phyloP scores from a whole-genome alignment of 2,329 filamentous ascomycete genomes.

The Metarhizium humberi region DNA sequence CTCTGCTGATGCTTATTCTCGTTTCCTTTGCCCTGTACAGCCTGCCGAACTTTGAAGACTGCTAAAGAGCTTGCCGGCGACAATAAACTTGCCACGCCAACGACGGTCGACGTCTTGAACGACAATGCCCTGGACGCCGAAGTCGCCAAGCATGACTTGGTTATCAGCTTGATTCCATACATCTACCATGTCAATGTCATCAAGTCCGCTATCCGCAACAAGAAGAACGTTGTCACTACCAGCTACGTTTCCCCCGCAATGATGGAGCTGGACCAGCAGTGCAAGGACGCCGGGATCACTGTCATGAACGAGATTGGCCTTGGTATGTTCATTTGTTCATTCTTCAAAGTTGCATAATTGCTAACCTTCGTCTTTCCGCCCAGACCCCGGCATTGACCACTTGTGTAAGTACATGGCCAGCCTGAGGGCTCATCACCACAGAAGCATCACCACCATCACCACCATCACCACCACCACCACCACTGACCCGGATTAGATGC shows the following conservation, averaged over 20 bases:
- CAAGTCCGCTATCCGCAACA: conserved; percentile 83
- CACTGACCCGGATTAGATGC: conserved; percentile 47
- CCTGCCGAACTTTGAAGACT: conserved; percentile 70
- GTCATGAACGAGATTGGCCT: conserved; percentile 96
- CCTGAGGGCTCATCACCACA: not conserved
- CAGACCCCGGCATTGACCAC: conserved; percentile 65
- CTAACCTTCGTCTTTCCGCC: not conserved
- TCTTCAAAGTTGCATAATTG: not conserved
- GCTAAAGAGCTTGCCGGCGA: conserved; percentile 67
- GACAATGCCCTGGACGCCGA: conserved; percentile 68
- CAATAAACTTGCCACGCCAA: conserved; percentile 63
- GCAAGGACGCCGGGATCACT: conserved; percentile 86
- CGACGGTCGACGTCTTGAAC: conserved; percentile 78
- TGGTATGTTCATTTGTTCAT: conserved; percentile 14
- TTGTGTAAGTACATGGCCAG: conserved; percentile 23
- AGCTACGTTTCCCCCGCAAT: conserved; percentile 90
- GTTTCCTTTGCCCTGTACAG: conserved; percentile 28
- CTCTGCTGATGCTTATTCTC: not conserved
- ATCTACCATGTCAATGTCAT: conserved; percentile 82
- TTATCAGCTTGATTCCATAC: conserved; percentile 82
- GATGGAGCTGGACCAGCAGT: conserved; percentile 73
- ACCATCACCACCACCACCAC: not conserved
- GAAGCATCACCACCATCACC: not conserved
- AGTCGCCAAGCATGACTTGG: conserved; percentile 69
- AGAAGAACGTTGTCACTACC: conserved; percentile 95